Base-by-base conservation (phyloP, 1,284 basidiomycete genomes). In the Ustilago esculenta region DNA sequence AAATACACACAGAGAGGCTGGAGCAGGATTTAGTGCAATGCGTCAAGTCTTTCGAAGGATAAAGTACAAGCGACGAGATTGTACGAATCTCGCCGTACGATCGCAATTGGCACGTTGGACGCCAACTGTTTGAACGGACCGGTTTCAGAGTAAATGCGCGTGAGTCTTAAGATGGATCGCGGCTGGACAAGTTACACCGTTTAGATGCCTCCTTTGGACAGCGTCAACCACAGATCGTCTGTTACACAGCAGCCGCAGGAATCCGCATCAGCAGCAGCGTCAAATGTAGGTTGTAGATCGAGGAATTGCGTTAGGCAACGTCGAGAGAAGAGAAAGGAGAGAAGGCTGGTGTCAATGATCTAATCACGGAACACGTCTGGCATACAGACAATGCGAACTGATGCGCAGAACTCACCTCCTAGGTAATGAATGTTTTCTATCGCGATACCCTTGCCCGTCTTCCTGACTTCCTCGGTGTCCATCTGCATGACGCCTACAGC, bases 401-500 rank as follows among this genome's bases (percentile, higher is more conserved):
- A 21, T n/a, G 9, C 10, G 37, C 7, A 23, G 4, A 12, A 67
- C 68, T 95, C 92, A 82, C 97, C 95, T 14, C 95, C 95, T 52
- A 92, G 84, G 84, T 90, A 90, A 50, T 90, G 88, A 24, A 90
- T 85, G 24, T 91, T 90, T 83, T 98, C 94, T 20, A 98, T 92
- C 0, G 89, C 95, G 34, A 94, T 87, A 34, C 89, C 92, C 83
- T 97, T 98, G 79, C 94, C 96, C 24, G 92, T 85, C 82, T 86
- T 87, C 82, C 88, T 88, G 82, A 99, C 95, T 48, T 98, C 94
- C 76, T 94, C 92, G 25, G 92, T 92, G 44, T 87, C 85, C 69
- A 94, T 84, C 82, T 91, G 90, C 68, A 90, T 88, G 57, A 93
- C 84, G 3, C 96, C 96, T 53, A 99, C 87, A 0, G 90, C 95